phyloP scores from a whole-genome alignment of 169 alveolate genomes.

The Eimeria acervulina region DNA sequence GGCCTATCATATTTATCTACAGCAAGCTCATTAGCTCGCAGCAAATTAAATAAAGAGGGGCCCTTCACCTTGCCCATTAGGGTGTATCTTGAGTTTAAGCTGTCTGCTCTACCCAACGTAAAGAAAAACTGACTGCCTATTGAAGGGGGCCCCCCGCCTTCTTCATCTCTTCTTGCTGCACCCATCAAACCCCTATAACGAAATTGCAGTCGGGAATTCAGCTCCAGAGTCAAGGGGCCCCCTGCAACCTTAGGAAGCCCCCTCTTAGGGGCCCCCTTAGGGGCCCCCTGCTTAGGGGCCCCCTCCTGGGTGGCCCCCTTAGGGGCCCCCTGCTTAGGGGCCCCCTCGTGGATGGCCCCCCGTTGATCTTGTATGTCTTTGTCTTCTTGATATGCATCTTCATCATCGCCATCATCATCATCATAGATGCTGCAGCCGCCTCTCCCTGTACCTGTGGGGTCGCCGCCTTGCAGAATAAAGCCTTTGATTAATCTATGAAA shows the following conservation, averaged over 20 bases:
- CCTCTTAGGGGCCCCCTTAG: not conserved
- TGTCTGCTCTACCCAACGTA: constrained; percentile 80
- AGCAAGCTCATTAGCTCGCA: constrained; percentile 87
- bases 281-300: not conserved
- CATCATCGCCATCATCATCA: not conserved
- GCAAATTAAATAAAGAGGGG: constrained; percentile 90
- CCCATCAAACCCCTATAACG: constrained; percentile 83
- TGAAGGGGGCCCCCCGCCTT: not conserved
- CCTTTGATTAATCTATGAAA: constrained; percentile 94
- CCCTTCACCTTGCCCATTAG: constrained; percentile 86
- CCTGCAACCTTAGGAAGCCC: constrained; percentile 37
- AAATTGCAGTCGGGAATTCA: constrained; percentile 82
- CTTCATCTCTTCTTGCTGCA: constrained; percentile 46
- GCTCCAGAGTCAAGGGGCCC: constrained; percentile 70
- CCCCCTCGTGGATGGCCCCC: not conserved
- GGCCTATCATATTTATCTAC: constrained; percentile 91
- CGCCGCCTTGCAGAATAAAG: constrained; percentile 89
- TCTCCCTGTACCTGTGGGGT: constrained; percentile 83
- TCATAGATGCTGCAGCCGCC: constrained; percentile 69
- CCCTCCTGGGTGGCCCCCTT: too few species aligned
- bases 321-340: not conserved
- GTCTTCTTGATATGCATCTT: not conserved
- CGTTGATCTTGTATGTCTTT: too few species aligned
- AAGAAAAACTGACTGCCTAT: constrained; percentile 85
- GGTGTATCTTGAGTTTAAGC: constrained; percentile 64